Base-by-base conservation (phyloP, 2,329 filamentous ascomycete genomes). In the Cladosporium sp. region DNA sequence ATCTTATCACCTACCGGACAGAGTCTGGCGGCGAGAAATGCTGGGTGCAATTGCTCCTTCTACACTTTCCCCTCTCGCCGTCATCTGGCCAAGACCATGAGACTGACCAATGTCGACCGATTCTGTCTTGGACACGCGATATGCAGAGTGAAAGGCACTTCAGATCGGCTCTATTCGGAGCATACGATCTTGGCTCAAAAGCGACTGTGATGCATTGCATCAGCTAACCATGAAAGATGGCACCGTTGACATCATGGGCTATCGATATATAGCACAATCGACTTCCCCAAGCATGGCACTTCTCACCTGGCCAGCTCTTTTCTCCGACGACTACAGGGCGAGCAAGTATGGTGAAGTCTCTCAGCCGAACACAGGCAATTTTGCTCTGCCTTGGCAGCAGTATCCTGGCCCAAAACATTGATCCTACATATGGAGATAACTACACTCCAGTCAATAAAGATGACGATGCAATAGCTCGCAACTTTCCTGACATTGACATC, bases 401-500 rank as follows among this genome's bases (percentile, higher is more conserved):
- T 20, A 40, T 55, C 20, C 28, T 55, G 13, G 52, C 52, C n/a
- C 52, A 55, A 15, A 25, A 24, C 3, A 32, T 44, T n/a, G 52
- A 44, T 28, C 39, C 52, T 6, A 55, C 52, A 15, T 55, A 55
- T n/a, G 52, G 52, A 17, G 40, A 55, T 15, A 55, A 55, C 19
- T 34, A 44, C 12, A 36, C 52, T 19, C 52, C 52, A 9, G 40
- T 47, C 28, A 22, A 24, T 12, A 55, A 45, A 28, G 52, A 55
- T 20, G 32, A 32, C 24, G 52, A 55, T 6, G 40, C 40, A 15
- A 68, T 73, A 57, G 68, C 68, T 20, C 62, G 54, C 12, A 68
- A 68, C 4, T 74, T 73, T 34, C 70, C 67, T n/a, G 64, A 63
- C 53, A 69, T 69, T 4, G 68, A 70, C 56, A 64, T 65, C 7